These are phyloP conservation scores for Phaseolus coccineus DNA, from an alignment of 331 rosid genomes.

Conservation along the genomic window DNA sequence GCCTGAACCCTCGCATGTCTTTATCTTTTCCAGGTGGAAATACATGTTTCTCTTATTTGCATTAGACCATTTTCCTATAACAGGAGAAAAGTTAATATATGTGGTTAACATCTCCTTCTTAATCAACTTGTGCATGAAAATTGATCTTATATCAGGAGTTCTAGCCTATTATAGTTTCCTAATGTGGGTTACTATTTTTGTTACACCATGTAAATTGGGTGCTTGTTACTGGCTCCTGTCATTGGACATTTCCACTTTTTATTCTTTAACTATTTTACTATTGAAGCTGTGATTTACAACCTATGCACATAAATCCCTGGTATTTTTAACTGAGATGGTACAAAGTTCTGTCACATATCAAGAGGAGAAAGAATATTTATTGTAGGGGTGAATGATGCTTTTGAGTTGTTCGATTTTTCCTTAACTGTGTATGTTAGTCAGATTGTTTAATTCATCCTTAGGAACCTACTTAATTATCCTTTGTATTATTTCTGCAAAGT, in stretches of 20 bases:
- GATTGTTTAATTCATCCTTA: constrained; percentile 13
- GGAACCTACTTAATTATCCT: background rate
- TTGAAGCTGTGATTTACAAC: too few species aligned
- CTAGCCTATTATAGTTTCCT: background rate
- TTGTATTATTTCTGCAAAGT: background rate
- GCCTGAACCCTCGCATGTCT: constrained; percentile 45
- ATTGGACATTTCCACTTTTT: background rate
- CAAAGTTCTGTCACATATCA: constrained; percentile 13
- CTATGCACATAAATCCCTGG: background rate
- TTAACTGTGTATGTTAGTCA: constrained; percentile 1
- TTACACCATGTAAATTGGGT: background rate
- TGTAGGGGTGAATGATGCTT: constrained; percentile 23
- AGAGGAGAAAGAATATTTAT: constrained; percentile 10
- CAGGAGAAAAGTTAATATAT: background rate
- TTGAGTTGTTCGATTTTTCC: constrained; percentile 7
- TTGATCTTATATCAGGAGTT: background rate
- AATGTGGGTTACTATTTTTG: background rate
- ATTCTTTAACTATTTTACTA: background rate
- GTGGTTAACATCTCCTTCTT: background rate
- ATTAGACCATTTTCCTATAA: background rate
- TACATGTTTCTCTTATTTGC: background rate
- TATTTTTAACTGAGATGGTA: background rate
- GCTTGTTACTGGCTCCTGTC: background rate
- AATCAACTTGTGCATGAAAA: background rate
- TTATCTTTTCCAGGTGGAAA: constrained; percentile 19